phyloP scores from a whole-genome alignment of 2,329 filamentous ascomycete species.

The Exophiala calicioides region DNA sequence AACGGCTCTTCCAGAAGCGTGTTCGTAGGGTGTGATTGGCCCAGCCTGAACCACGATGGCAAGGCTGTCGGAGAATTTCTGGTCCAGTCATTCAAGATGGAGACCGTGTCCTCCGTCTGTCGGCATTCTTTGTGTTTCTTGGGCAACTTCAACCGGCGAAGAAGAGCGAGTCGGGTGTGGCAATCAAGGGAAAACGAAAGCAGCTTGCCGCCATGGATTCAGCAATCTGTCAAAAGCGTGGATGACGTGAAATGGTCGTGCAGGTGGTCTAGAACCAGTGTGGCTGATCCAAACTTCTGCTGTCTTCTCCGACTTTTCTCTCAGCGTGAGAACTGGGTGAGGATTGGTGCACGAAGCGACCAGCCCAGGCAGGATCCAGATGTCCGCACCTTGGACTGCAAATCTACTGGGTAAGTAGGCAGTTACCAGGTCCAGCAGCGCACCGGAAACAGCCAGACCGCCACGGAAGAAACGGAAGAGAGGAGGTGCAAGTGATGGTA shows the following conservation, averaged over 20 bases:
- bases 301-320: not conserved
- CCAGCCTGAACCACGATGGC: slow-evolving; percentile 1
- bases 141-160: not conserved
- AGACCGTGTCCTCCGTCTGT: not conserved
- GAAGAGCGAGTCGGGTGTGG: not conserved
- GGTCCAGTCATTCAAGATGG: slow-evolving; percentile 7
- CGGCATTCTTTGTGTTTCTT: not conserved
- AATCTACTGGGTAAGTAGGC: too few species aligned
- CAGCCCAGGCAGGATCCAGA: too few species aligned
- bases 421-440: too few species aligned
- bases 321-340: too few species aligned
- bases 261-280: not conserved
- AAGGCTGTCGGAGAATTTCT: slow-evolving; percentile 8
- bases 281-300: not conserved
- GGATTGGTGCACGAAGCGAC: too few species aligned
- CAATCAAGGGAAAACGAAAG: not conserved
- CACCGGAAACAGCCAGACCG: too few species aligned
- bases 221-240: slow-evolving; percentile 1
- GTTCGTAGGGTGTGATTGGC: slow-evolving; percentile 22
- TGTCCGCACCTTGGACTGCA: too few species aligned
- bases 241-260: not conserved
- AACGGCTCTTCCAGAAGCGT: slow-evolving; percentile 23
- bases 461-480: too few species aligned
- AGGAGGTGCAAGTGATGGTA: too few species aligned
- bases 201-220: too few species aligned